Percentiles rank a stretch among this genome's conserved stretches.
These are phyloP conservation scores for Dendrocalamus latiflorus DNA, from an alignment of 202 grass and related monocot genomes.

Conservation along the genomic window DNA sequence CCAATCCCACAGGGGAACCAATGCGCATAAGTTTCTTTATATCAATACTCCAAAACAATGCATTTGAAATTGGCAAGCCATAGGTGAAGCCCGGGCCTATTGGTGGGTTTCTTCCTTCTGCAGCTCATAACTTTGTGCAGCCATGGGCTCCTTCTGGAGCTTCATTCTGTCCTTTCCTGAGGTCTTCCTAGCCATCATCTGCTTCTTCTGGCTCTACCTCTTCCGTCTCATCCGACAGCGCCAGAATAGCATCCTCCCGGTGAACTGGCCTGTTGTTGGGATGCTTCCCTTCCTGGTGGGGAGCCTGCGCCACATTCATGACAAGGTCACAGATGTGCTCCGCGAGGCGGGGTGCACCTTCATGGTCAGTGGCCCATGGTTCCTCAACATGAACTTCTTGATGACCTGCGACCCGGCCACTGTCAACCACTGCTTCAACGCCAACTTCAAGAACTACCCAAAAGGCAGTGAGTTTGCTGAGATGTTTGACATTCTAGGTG, in stretches of 20 bases:
- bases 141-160: slow-evolving; percentile 32
- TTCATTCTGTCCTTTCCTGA: slow-evolving; percentile 38
- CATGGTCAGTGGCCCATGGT: slow-evolving; percentile 44
- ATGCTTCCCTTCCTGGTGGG: slow-evolving; percentile 45
- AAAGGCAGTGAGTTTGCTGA: slow-evolving; percentile 61
- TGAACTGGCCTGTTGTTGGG: slow-evolving; percentile 52
- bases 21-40: slow-evolving; percentile 24
- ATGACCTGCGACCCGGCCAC: slow-evolving; percentile 53
- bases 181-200: slow-evolving; percentile 21
- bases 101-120: slow-evolving; percentile 25
- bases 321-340: slow-evolving; percentile 31
- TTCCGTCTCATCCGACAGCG: slow-evolving; percentile 21
- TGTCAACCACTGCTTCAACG: slow-evolving; percentile 59
- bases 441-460: slow-evolving; percentile 52
- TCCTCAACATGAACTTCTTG: slow-evolving; percentile 50
- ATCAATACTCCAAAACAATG: not conserved
- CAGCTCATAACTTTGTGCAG: slow-evolving; percentile 16
- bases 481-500: slow-evolving; percentile 73
- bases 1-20: slow-evolving; percentile 17
- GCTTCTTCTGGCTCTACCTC: slow-evolving; percentile 35
- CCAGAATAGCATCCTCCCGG: slow-evolving; percentile 18
- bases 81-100: slow-evolving; percentile 19
- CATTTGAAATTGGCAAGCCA: slow-evolving; percentile 18
- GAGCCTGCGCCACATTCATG: slow-evolving; percentile 38
- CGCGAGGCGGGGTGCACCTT: slow-evolving; percentile 44